Base-by-base conservation (phyloP, 257 asterid genomes). In the Nicotiana undulata region DNA sequence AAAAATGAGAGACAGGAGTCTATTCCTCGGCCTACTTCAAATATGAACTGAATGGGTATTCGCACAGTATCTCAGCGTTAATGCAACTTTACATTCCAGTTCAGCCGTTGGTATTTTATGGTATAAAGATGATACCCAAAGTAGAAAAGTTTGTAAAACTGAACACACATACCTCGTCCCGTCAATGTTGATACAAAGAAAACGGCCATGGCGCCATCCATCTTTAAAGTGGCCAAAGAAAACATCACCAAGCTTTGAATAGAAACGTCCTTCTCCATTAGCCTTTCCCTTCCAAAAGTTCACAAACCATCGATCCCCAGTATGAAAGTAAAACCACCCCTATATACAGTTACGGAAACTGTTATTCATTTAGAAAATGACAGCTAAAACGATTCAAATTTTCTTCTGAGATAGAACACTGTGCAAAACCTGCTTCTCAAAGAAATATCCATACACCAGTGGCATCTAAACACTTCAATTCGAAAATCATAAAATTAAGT, bases 281-380 rank as follows among this genome's bases (percentile, higher is more conserved):
- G 97, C 94, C 88, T 91, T 94, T 76, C 99, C 98, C 89, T 92
- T 96, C 98, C 99, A 92, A 79, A 92, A 96, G 90, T 92, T 91
- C 31, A 67, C 93, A 68, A 92, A 96, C 98, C 99, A 96, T 68
- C 99, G 90, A 82, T 95, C 98, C 82, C 98, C 99, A 29, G 96
- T 89, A 81, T 86, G 93, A 82, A 95, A 95, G 89, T 93, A 96
- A 79, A 93, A 85, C 99, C 99, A 96, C 64, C 99, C 99, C 97
- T 95, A 79, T 31, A 77, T 76, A 80, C 55, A 49, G 78, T 34
- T 77, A 51, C 52, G 59, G 34, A 60, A 81, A 80, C 82, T 46
- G 77, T 31, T 68, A 56, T 13, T 24, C 52, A 20, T 22, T 74
- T 49, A 74, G 61, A 74, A n/a, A 74, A 46, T 24, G 40, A 24